Percentiles rank a stretch among this genome's conserved stretches.
phyloP scores from a whole-genome alignment of 306 rosid genomes.

The Cicer yamashitae region DNA sequence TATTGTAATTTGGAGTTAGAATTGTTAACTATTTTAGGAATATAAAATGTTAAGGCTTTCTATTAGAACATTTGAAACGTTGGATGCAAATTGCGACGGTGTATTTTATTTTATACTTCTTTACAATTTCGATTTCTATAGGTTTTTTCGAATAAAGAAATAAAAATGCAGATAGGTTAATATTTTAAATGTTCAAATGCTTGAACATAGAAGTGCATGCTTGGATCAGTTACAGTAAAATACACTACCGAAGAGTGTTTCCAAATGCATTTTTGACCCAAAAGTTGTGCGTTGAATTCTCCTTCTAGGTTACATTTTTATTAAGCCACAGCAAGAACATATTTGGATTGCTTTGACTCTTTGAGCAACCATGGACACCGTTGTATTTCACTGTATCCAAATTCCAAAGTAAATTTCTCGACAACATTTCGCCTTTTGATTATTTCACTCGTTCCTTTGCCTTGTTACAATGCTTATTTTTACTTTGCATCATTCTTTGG shows the following conservation, averaged over 20 bases:
- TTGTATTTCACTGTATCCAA: no score
- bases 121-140: background rate
- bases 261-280: background rate
- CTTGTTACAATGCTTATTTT: background rate
- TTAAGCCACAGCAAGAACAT: no score
- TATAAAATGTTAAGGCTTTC: constrained; percentile 12
- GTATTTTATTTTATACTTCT: constrained; percentile 1
- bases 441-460: background rate
- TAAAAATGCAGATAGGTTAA: background rate
- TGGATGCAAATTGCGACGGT: background rate
- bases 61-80: constrained; percentile 23
- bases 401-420: no score
- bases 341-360: background rate
- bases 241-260: no score
- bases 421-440: background rate
- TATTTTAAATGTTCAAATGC: background rate
- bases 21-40: constrained; percentile 30
- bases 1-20: constrained; percentile 29
- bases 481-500: background rate
- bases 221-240: background rate
- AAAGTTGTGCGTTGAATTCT: background rate
- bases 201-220: background rate
- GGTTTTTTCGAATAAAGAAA: background rate
- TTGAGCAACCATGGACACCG: background rate
- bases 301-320: no score